phyloP scores from a whole-genome alignment of 306 rosid genomes.

The Crotalaria pallida region DNA sequence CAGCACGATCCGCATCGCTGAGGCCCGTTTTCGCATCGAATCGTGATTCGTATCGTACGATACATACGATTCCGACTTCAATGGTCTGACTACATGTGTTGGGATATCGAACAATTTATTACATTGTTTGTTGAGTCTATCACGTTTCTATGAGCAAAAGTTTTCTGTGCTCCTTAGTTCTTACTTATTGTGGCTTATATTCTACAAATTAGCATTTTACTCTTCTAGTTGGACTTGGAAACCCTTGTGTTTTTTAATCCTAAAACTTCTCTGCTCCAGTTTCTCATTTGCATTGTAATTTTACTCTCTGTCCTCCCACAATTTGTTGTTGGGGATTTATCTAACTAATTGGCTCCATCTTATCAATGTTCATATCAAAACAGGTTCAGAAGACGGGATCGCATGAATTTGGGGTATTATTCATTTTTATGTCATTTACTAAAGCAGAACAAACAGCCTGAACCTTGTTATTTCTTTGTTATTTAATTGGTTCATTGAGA shows the following conservation, averaged over 20 bases:
- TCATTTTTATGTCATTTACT: slow-evolving; percentile 6
- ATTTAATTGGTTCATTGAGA: background rate
- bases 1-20: no score
- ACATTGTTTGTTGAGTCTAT: background rate
- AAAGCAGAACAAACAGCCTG: background rate
- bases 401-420: slow-evolving; percentile 81
- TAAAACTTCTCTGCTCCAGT: background rate
- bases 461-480: background rate
- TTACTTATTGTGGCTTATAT: background rate
- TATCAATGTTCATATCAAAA: slow-evolving; percentile 59
- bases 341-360: slow-evolving; percentile 18
- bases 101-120: background rate
- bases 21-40: no score
- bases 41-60: no score
- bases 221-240: background rate
- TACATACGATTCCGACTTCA: no score
- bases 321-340: slow-evolving; percentile 12
- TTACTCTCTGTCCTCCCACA: slow-evolving; percentile 27
- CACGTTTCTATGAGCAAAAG: background rate
- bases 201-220: background rate
- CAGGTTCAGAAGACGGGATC: slow-evolving; percentile 95
- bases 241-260: background rate
- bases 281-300: no score
- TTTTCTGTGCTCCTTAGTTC: background rate
- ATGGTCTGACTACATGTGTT: background rate